These are phyloP conservation scores for Entamoeba histolytica DNA, from an alignment of 208 protist species.

Conservation along the genomic window DNA sequence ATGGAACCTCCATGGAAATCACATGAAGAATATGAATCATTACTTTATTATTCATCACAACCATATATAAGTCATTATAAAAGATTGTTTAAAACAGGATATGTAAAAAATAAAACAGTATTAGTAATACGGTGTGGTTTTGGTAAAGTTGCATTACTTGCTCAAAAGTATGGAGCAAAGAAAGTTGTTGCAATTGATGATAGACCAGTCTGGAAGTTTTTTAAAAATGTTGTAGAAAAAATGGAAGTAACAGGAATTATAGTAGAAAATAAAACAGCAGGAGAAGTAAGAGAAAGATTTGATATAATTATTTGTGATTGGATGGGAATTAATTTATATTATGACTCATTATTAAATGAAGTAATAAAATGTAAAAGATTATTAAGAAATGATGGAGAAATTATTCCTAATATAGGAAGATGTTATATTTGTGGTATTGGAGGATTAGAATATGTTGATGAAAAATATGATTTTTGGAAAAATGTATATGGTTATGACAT, in stretches of 20 bases:
- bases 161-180: neutral
- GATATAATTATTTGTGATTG: neutral
- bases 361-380: neutral
- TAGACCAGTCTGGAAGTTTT: neutral
- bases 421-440: neutral
- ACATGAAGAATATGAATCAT: too few species aligned
- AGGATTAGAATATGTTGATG: neutral
- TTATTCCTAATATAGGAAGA: neutral
- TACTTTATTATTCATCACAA: too few species aligned
- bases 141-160: neutral
- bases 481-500: neutral
- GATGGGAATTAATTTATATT: neutral
- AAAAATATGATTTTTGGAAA: neutral
- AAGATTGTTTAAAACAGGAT: too few species aligned
- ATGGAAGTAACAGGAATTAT: neutral
- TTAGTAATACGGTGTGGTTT: neutral
- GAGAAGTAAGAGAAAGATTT: neutral
- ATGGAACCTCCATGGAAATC: too few species aligned
- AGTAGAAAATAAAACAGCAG: neutral
- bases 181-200: neutral
- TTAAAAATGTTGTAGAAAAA: neutral
- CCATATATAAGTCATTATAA: too few species aligned
- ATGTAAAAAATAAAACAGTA: neutral
- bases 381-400: neutral
- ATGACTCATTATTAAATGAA: neutral